Conservation (phyloP, 257 asterid genomes). For the Solanum arcanum region DNA sequence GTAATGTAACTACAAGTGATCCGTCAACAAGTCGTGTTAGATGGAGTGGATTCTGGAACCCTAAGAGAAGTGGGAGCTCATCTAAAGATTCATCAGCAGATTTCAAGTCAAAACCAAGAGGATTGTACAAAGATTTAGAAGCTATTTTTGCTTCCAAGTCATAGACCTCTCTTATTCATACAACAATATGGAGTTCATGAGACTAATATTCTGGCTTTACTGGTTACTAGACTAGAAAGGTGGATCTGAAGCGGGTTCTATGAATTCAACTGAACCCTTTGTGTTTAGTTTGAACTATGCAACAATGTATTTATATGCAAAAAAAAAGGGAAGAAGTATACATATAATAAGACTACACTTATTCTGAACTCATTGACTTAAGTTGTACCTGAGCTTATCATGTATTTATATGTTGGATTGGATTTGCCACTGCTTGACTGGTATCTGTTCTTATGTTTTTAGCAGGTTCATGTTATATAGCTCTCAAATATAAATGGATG, state of each 20-base stretch:
- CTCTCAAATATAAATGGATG: background rate
- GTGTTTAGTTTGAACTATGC: background rate
- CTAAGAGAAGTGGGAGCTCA: slow-evolving; percentile 64
- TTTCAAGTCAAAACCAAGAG: slow-evolving; percentile 47
- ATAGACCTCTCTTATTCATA: background rate
- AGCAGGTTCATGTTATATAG: background rate
- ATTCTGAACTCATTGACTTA: background rate
- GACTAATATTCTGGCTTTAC: background rate
- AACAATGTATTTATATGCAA: background rate
- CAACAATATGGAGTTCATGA: background rate
- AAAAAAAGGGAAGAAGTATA: background rate
- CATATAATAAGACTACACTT: background rate
- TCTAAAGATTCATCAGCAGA: slow-evolving; percentile 51
- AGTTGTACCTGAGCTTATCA: background rate
- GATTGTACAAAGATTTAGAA: slow-evolving; percentile 67
- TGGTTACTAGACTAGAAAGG: background rate
- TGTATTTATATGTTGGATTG: background rate
- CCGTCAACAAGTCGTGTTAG: slow-evolving; percentile 52
- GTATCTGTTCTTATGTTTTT: background rate
- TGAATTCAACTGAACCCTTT: background rate
- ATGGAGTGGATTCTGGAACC: slow-evolving; percentile 60
- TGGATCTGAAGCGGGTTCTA: background rate
- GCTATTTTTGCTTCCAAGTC: slow-evolving; percentile 75
- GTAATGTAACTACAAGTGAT: slow-evolving; percentile 24
- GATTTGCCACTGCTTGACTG: background rate